These are phyloP conservation scores for Periconia sp. DNA, from an alignment of 2,329 filamentous ascomycete genomes.

Conservation along the genomic window DNA sequence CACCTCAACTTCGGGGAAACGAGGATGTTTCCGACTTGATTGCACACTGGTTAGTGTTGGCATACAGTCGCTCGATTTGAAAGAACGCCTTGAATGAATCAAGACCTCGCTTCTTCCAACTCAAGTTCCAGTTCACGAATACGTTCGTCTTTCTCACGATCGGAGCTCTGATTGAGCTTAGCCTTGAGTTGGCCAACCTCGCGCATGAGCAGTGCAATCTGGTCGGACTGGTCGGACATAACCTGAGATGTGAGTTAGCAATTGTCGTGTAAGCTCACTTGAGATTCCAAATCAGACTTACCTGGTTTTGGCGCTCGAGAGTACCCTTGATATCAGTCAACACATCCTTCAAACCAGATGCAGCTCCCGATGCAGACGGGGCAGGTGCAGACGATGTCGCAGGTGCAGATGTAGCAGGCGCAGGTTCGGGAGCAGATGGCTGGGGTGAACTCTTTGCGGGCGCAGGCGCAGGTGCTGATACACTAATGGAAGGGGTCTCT, in stretches of 20 bases:
- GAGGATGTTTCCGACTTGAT: background rate
- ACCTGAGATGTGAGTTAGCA: conserved; percentile 50
- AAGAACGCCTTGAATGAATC: conserved; percentile 6
- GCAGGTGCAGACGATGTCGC: conserved; percentile 36
- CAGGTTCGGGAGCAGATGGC: conserved; percentile 39
- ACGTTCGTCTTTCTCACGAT: conserved; percentile 44
- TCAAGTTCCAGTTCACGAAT: conserved; percentile 45
- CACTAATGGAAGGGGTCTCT: conserved; percentile 42
- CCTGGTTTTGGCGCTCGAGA: conserved; percentile 13
- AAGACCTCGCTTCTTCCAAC: conserved; percentile 44
- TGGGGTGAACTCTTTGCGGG: conserved; percentile 41
- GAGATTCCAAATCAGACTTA: background rate
- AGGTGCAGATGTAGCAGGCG: conserved; percentile 42
- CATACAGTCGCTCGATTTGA: background rate
- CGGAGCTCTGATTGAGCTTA: conserved; percentile 58
- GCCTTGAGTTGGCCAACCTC: conserved; percentile 66
- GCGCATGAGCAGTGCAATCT: conserved; percentile 73
- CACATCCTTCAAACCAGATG: conserved; percentile 62
- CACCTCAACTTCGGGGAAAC: background rate
- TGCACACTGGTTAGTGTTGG: background rate
- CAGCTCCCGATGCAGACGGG: conserved; percentile 41
- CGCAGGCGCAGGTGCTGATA: conserved; percentile 39
- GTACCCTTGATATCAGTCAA: conserved; percentile 71
- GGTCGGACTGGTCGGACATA: conserved; percentile 74
- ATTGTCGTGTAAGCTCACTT: background rate